Evolutionary conservation across 192 early-diverging fungal species (phyloP).

Genomic region (Chytriomyces hyalinus): DNA sequence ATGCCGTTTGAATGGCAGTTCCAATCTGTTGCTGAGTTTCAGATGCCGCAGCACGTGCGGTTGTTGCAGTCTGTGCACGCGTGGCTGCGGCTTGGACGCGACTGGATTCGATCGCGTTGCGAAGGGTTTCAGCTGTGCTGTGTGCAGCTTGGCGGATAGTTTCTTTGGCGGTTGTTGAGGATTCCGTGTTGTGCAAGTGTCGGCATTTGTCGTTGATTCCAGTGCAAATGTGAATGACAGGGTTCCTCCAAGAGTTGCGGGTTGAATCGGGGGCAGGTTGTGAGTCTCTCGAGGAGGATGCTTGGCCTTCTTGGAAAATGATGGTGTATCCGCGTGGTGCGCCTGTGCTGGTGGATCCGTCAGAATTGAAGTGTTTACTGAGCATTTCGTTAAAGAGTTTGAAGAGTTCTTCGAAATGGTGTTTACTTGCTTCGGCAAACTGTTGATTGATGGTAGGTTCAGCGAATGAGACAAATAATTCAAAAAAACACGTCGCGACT

Average conservation of each 20-base stretch:
- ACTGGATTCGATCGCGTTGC: background rate
- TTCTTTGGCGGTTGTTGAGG: background rate
- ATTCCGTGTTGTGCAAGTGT: background rate
- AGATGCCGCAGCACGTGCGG: background rate
- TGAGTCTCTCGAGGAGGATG: background rate
- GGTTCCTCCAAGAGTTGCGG: background rate
- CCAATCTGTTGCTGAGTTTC: background rate
- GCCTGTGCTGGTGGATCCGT: background rate
- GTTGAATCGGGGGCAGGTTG: constrained; percentile 3
- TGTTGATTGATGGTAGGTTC: background rate
- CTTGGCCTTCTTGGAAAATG: background rate
- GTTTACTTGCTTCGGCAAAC: constrained; percentile 7
- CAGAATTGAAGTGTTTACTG: background rate
- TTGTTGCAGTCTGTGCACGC: background rate
- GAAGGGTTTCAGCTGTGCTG: background rate
- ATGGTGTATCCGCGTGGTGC: background rate
- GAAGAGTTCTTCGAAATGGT: constrained; percentile 24
- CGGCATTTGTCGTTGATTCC: constrained; percentile 19
- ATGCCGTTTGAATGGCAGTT: background rate
- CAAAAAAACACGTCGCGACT: background rate
- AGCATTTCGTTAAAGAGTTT: constrained; percentile 28
- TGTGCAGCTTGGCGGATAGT: background rate
- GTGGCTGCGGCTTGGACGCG: background rate
- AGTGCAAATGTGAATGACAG: constrained; percentile 3
- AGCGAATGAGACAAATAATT: background rate